Evolutionary conservation across 768 basidiomycete species (phyloP).

Genomic region (Filobasidium floriforme): DNA sequence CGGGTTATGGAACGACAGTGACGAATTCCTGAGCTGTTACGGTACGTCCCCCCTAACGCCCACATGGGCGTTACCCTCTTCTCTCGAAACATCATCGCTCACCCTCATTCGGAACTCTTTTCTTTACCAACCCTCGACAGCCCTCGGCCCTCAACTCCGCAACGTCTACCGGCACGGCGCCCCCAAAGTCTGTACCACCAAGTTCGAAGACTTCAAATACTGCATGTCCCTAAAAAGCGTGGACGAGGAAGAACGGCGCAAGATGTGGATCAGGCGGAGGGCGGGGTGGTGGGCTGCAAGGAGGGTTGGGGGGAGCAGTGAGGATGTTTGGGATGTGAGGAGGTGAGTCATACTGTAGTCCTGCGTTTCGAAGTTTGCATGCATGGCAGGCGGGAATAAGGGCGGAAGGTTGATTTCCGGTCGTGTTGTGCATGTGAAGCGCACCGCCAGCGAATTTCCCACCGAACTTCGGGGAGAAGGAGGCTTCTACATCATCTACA

Average conservation of each 20-base stretch:
- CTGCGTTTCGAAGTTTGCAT: not conserved
- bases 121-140: constrained; percentile 75
- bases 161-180: constrained; percentile 79
- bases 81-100: not conserved
- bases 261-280: constrained; percentile 73
- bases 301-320: constrained; percentile 70
- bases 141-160: constrained; percentile 68
- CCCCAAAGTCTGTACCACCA: constrained; percentile 61
- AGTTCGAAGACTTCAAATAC: constrained; percentile 89
- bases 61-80: not conserved
- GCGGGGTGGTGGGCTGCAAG: constrained; percentile 93
- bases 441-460: not conserved
- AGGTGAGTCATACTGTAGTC: constrained; percentile 25
- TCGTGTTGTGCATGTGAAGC: not conserved
- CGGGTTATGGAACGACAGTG: constrained; percentile 57
- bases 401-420: not conserved
- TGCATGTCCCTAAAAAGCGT: constrained; percentile 72
- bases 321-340: constrained; percentile 88
- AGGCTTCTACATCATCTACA: not conserved
- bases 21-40: constrained; percentile 47
- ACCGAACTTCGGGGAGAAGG: not conserved
- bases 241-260: constrained; percentile 66
- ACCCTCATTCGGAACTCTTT: too few species aligned
- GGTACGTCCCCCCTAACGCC: constrained; percentile 29
- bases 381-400: too few species aligned